Base-by-base conservation (phyloP, 805 yeast genomes). In the Yarrowia yakushimensis region DNA sequence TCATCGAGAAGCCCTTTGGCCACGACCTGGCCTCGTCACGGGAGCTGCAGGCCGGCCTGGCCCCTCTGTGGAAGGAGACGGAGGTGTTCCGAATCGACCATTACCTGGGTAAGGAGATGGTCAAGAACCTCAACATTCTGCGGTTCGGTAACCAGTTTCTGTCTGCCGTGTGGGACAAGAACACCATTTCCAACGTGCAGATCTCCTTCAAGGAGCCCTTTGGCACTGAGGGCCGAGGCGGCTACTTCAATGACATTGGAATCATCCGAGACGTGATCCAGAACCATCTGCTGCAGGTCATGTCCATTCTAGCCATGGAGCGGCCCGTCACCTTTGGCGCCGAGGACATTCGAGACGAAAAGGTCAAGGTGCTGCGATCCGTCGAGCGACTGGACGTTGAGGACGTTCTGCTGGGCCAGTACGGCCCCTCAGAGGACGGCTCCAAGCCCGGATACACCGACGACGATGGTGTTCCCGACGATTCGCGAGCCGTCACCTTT, bases 141-240 rank as follows among this genome's bases (percentile, higher is more conserved):
- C 84, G 99, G 72, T 94, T 94, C 71, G 96, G 96, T 68, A 94
- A 94, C 77, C 86, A 86, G 72, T 83, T 93, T 74, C 80, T 94
- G 72, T 83, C 83, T 71, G 90, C 96, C n/a, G 83, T 88, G 63
- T 94, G 97, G 97, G 87, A 88, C 78, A 85, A 81, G 73, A 82
- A 88, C 66, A 87, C 82, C 75, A 85, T 94, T 71, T 81, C 84
- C 66, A 83, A 86, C 39, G 85, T 94, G 66, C 97, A 93, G 79
- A 85, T 94, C 68, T 83, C 93, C 13, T 93, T 94, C 81, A 94
- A 94, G 79, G 99, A 94, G 78, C 90, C 94, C n/a, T 94, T 94
- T 70, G 99, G 99, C 63, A 94, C 99, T 41, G 97, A 94, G 77
- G 99, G 99, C 63, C 85, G 99, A 73, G 99, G 99, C 69, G 99